Evolutionary conservation across 345 rosid genomes (phyloP).

Genomic region (Sonneratia alba): DNA sequence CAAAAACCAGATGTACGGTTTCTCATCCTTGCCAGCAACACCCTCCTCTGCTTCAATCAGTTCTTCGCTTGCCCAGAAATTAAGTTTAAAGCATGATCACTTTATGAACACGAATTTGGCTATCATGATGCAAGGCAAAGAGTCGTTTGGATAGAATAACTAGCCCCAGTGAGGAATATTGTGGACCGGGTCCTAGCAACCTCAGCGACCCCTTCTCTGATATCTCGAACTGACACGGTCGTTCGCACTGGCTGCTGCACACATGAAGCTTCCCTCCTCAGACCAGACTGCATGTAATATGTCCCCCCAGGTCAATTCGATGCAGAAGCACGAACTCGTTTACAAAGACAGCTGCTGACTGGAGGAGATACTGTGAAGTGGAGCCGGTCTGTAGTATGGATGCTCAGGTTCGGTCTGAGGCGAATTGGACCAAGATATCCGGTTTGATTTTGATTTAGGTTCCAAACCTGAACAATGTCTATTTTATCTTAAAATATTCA

Average conservation of each 20-base stretch:
- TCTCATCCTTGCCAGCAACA: not conserved
- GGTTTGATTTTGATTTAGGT: too few species aligned
- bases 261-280: constrained; percentile 88
- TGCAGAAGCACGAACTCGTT: not conserved
- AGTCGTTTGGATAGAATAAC: constrained; percentile 28
- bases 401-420: too few species aligned
- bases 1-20: not conserved
- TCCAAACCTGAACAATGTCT: too few species aligned
- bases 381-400: constrained; percentile 53
- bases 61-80: too few species aligned
- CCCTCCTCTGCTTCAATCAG: not conserved
- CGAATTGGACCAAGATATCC: too few species aligned
- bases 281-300: constrained; percentile 43
- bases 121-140: not conserved
- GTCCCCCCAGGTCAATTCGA: not conserved
- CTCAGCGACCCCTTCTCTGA: constrained; percentile 88
- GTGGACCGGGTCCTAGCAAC: constrained; percentile 70
- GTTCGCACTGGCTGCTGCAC: constrained; percentile 57
- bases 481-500: too few species aligned
- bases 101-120: not conserved
- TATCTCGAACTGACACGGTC: constrained; percentile 89
- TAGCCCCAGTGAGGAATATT: constrained; percentile 61
- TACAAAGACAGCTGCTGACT: not conserved
- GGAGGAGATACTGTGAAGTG: not conserved
- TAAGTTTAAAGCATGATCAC: not conserved